Base-by-base conservation (phyloP, 2,329 filamentous ascomycete genomes). In the Pseudogymnoascus sp. region DNA sequence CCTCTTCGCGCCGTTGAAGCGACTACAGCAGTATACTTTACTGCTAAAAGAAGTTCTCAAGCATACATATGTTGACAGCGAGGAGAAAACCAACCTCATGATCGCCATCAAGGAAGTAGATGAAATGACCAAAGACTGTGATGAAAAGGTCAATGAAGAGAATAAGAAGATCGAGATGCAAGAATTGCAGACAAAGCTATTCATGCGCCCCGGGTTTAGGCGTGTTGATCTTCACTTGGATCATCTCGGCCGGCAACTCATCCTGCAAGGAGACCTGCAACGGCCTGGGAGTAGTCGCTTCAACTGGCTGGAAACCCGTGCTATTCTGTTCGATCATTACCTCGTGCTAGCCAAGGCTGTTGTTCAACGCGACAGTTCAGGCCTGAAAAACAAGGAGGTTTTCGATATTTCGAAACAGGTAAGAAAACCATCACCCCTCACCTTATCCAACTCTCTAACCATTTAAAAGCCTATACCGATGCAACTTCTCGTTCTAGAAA, bases 281-380 rank as follows among this genome's bases (percentile, higher is more conserved):
- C 84, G 95, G 66, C 89, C 92, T 79, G 92, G 93, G 63, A 90
- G 88, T 46, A 96, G 90, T 73, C 87, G 92, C 63, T 95, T 97
- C 72, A 88, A 88, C 66, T 96, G 93, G 88, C 87, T 97, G 6
- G 95, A 99, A 71, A 96, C 91, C 0, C 92, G 97, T 73, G 92
- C 91, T 2, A 83, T 99, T 53, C 82, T 99, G 0, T 97, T 99
- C 72, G 96, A 99, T 71, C 93, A 99, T 76, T 99, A 97, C 74
- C 82, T 99, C 38, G 93, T 99, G 36, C 78, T 99, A 49, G 90
- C 95, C 40, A 99, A 99, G 78, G 81, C 80, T 5, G 82, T 91
- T 6, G 81, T 87, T 3, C 80, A 83, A 9, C 80, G 86, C 53
- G 91, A 92, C 70, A 84, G 87, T 49, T 82, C 86, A 49, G 85